Base-by-base conservation (phyloP, 2,329 filamentous ascomycete genomes). In the Lojkania enalia region DNA sequence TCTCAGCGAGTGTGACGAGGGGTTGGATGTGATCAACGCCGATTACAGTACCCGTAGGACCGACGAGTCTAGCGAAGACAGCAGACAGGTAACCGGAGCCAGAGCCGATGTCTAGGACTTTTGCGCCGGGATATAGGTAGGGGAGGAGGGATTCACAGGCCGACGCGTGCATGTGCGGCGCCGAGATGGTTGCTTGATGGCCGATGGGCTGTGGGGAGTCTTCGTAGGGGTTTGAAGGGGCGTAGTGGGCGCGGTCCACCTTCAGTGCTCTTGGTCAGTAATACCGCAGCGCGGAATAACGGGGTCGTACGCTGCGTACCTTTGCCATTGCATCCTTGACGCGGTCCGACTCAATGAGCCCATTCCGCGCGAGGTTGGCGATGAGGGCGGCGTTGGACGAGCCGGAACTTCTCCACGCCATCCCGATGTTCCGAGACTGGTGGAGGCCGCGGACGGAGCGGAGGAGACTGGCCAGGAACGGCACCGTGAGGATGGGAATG, bases 351-450 rank as follows among this genome's bases (percentile, higher is more conserved):
- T 78, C 85, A 55, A 97, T 90, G 41, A 97, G 76, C 2, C 80
- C 79, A 58, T 87, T 82, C 30, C 72, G 77, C 66, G 76, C 84
- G 45, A 99, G 78, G 66, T 96, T 96, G 56, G 85, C 80, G 50
- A 97, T 77, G 37, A 99, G 78, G 44, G 84, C 84, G 30, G 73
- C 71, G 68, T 97, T 96, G 20, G 83, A 82, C 3, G 73, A 72
- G 48, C 90, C 92, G 5, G 86, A 87, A 69, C 87, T 90, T 55
- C 83, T 82, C 94, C 94, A 99, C 48, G 92, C 91, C 94, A 99
- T 97, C 48, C 51, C 78, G 55, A 55, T 43, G 11, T 38, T 18
- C 52, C 49, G 44, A 3, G 29, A 42, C 13, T 44, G 16, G 19
- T 20, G 14, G 12, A 46, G 40, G 20, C 52, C 54, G 48, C 60